Conservation (phyloP, 2,329 filamentous ascomycete species). For the Arachnomyces sp. region DNA sequence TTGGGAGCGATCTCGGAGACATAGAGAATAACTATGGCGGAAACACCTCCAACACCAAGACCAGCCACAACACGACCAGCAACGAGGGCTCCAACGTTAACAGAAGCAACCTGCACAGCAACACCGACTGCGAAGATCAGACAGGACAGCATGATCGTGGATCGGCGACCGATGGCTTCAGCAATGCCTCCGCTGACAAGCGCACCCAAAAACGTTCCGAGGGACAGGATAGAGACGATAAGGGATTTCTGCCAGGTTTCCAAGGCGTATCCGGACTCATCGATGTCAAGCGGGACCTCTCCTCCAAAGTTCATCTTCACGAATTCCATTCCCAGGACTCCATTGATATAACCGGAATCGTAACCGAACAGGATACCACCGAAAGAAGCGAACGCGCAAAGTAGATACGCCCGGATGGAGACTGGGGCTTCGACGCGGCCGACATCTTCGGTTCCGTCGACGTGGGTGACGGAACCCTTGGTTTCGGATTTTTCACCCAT, state of each 20-base stretch:
- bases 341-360: constrained; percentile 35
- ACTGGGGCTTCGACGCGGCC: constrained; percentile 60
- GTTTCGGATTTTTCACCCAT: constrained; percentile 20
- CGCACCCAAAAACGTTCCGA: constrained; percentile 69
- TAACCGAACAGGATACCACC: constrained; percentile 46
- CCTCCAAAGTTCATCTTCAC: constrained; percentile 19
- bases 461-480: constrained; percentile 34
- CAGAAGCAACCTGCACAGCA: constrained; percentile 54
- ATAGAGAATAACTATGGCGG: constrained; percentile 74
- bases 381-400: constrained; percentile 64
- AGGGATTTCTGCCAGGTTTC: constrained; percentile 44
- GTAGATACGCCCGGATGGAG: constrained; percentile 60
- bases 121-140: constrained; percentile 53
- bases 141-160: constrained; percentile 55
- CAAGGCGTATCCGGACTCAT: constrained; percentile 11
- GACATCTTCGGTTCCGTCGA: constrained; percentile 40
- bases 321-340: constrained; percentile 32
- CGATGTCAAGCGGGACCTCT: constrained; percentile 8
- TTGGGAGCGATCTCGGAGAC: constrained; percentile 73
- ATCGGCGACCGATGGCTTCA: constrained; percentile 59
- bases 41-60: constrained; percentile 72
- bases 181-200: constrained; percentile 55
- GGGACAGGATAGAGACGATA: constrained; percentile 67
- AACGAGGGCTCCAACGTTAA: constrained; percentile 57
- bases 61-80: constrained; percentile 68